Base-by-base conservation (phyloP, 2,329 filamentous ascomycete species). In the Aspergillus pseudonomiae region DNA sequence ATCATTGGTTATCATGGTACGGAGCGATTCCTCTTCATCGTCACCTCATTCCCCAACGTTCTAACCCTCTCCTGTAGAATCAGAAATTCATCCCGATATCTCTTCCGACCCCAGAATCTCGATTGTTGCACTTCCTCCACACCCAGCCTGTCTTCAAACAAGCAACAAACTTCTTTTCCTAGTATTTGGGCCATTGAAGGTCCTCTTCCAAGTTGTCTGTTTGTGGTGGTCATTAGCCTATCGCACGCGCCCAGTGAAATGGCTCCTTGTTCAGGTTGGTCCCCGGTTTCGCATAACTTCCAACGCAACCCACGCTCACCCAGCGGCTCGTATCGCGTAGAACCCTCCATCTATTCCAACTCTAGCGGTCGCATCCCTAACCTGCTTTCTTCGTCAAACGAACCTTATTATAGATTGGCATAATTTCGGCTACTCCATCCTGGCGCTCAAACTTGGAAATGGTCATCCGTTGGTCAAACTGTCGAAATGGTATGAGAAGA, bases 301-400 rank as follows among this genome's bases (percentile, higher is more conserved):
- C 46, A 6, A 4, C 34, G 16, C 32, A 24, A 11, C 9, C 32
- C 36, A 54, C n/a, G 34, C 55, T 60, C 36, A 65, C 24, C 46
- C 9, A 16, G 26, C n/a, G 16, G 7, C 45, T 21, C n/a, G 1
- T n/a, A 10, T 21, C 10, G n/a, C 57, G 21, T 78, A 97, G 85
- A 99, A 98, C 71, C 95, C 95, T 7, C 95, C 95, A 0, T 95
- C 94, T 0, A 97, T 98, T 63, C 95, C 95, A 0, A 96, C 93
- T 0, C 86, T 99, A 26, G 86, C 90, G 58, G 82, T 97, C 43
- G 91, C 92, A 19, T 83, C 89, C 26, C 65, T 94, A 4, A 84
- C 92, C 55, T 92, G 91, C 71, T 86, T 89, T 69, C 77, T 96
- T 57, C 89, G 95, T 57, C 90, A 92, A 70, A 96, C 92, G 45